Conservation (phyloP, 2,329 filamentous ascomycete species). For the Ascochyta rabiei region DNA sequence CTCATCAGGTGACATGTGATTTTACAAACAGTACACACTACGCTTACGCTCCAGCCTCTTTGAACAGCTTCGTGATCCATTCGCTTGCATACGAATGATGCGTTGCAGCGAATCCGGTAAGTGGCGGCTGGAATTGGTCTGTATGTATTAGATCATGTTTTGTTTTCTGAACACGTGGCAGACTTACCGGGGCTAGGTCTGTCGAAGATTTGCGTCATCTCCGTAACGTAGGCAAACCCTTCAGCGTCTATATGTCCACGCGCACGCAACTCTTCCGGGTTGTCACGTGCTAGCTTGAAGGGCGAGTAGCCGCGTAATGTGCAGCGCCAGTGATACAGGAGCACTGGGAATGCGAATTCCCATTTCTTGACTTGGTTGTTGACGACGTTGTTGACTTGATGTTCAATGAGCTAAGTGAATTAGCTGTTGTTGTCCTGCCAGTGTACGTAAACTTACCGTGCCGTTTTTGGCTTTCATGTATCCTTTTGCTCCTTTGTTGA, state of each 20-base stretch:
- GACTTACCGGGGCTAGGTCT: conserved; percentile 34
- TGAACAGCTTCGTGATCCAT: conserved; percentile 44
- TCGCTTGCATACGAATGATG: conserved; percentile 37
- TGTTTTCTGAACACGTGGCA: neutral
- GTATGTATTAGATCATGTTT: conserved; percentile 12
- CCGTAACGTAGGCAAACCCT: conserved; percentile 40
- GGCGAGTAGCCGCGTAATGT: conserved; percentile 40
- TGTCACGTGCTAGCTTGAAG: conserved; percentile 44
- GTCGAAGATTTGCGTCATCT: conserved; percentile 34
- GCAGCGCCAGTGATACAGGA: conserved; percentile 43
- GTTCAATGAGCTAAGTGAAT: conserved; percentile 35
- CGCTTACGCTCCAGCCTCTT: conserved; percentile 37
- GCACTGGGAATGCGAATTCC: conserved; percentile 41
- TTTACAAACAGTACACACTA: neutral
- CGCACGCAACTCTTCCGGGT: conserved; percentile 40
- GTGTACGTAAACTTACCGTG: conserved; percentile 34
- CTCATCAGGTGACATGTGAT: conserved; percentile 4
- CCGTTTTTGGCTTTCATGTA: conserved; percentile 45
- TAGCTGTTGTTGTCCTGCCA: conserved; percentile 8
- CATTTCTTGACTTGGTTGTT: conserved; percentile 43
- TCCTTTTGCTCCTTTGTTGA: conserved; percentile 39
- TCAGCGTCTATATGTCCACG: conserved; percentile 38
- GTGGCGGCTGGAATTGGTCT: conserved; percentile 40
- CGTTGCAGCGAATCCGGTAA: conserved; percentile 32
- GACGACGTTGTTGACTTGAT: conserved; percentile 42